phyloP scores from a whole-genome alignment of 2,329 filamentous ascomycete species.

The Venturia effusa region DNA sequence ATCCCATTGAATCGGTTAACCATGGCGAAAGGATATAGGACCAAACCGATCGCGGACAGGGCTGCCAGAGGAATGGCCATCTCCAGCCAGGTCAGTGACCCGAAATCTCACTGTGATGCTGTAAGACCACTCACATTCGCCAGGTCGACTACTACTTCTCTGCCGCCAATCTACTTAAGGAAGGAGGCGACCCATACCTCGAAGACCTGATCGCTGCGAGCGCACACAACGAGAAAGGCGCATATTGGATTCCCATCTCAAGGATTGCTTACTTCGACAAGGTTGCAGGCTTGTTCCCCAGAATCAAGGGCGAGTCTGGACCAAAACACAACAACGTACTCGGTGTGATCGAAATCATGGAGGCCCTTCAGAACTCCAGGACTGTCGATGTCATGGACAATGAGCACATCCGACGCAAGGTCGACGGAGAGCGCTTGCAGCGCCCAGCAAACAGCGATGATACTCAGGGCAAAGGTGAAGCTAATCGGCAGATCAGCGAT shows the following conservation, averaged over 20 bases:
- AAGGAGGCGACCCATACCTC: neutral
- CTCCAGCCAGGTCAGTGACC: neutral
- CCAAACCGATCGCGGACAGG: neutral
- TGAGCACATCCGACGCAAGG: slow-evolving; percentile 32
- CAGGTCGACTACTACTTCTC: slow-evolving; percentile 41
- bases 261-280: neutral
- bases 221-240: neutral
- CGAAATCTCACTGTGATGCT: neutral
- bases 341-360: slow-evolving; percentile 23
- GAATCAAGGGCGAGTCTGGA: neutral
- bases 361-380: slow-evolving; percentile 30
- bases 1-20: neutral
- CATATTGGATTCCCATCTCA: neutral
- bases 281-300: neutral
- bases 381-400: slow-evolving; percentile 31
- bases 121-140: neutral
- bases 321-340: neutral
- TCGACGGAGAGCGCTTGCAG: slow-evolving; percentile 16
- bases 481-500: too few species aligned
- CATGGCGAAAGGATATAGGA: neutral
- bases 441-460: neutral
- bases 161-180: slow-evolving; percentile 21
- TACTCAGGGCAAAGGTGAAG: too few species aligned
- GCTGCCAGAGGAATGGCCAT: neutral
- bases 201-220: neutral